A percentile compares a stretch with the other conserved stretches of the same genome.
phyloP scores from a whole-genome alignment of 371 early-diverging fungal genomes.

The Rhizopus sp. region DNA sequence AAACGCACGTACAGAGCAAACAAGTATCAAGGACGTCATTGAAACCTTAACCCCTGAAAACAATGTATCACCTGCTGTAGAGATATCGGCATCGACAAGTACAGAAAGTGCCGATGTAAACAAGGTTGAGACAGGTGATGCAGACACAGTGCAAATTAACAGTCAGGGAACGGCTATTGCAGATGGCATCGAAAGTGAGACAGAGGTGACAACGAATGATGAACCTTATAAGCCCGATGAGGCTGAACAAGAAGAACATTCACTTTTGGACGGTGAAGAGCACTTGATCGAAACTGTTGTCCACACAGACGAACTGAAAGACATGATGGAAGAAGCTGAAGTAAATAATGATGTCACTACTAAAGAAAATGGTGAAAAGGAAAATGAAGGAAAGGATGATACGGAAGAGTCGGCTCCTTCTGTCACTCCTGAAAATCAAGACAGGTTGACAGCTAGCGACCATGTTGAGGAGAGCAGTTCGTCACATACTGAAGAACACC shows the following conservation, averaged over 20 bases:
- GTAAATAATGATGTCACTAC: background rate
- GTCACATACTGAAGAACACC: background rate
- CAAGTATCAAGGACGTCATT: background rate
- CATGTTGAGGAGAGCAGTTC: conserved; percentile 3
- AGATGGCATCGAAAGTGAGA: background rate
- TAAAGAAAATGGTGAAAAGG: conserved; percentile 6
- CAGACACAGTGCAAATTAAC: background rate
- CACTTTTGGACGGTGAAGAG: conserved; percentile 2
- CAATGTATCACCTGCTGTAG: background rate
- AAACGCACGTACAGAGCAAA: conserved; percentile 1
- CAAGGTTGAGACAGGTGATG: conserved; percentile 7
- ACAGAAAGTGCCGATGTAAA: conserved; percentile 5
- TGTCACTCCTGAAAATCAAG: background rate
- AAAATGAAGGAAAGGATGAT: background rate
- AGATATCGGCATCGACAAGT: background rate
- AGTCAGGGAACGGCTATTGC: background rate
- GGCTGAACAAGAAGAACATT: background rate
- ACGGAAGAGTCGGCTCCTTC: too few species aligned
- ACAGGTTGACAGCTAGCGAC: background rate
- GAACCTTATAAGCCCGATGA: background rate
- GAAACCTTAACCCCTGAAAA: background rate
- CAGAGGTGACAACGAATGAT: background rate
- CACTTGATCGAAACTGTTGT: background rate
- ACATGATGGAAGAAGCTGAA: background rate
- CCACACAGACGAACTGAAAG: conserved; percentile 4